Evolutionary conservation across 2,329 filamentous ascomycete genomes (phyloP).

Genomic region (Cercospora brassicicola): DNA sequence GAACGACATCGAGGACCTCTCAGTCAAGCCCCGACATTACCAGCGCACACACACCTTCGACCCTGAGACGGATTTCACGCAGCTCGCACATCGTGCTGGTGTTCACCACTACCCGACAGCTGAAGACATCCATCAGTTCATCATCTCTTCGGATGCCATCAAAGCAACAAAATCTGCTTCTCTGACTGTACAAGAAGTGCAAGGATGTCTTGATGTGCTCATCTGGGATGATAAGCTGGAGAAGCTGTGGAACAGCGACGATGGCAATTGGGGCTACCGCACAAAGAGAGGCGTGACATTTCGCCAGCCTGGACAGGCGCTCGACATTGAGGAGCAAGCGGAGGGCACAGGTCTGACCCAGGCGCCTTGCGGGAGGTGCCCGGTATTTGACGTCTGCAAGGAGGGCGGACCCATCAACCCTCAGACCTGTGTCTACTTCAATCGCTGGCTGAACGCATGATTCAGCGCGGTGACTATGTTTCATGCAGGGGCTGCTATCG

Average conservation of each 20-base stretch:
- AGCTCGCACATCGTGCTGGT: conserved; percentile 36
- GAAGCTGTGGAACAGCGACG: conserved; percentile 40
- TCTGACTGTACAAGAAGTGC: conserved; percentile 68
- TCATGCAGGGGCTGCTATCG: conserved; percentile 1
- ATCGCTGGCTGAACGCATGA: conserved; percentile 67
- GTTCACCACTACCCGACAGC: conserved; percentile 74
- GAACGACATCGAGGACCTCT: conserved; percentile 36
- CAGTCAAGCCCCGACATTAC: conserved; percentile 22
- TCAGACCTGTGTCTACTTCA: conserved; percentile 87
- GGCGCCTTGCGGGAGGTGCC: conserved; percentile 85
- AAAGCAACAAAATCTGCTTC: conserved; percentile 61
- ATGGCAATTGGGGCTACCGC: conserved; percentile 52
- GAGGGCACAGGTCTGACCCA: conserved; percentile 76
- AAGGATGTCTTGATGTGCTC: conserved; percentile 83
- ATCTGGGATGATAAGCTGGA: conserved; percentile 86
- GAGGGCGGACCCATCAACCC: conserved; percentile 89
- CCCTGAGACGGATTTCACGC: conserved; percentile 28
- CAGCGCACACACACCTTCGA: conserved; percentile 27
- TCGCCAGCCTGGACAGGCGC: conserved; percentile 28
- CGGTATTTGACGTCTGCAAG: conserved; percentile 88
- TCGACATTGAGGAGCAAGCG: conserved; percentile 45
- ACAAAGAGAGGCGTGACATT: conserved; percentile 42
- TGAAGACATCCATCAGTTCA: conserved; percentile 70
- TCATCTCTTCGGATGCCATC: conserved; percentile 68
- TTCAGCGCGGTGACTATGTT: background rate